Percentiles rank a stretch among this genome's conserved stretches.
Conservation (phyloP, 495 filamentous ascomycete species). For the Penicillium maclennaniae region DNA sequence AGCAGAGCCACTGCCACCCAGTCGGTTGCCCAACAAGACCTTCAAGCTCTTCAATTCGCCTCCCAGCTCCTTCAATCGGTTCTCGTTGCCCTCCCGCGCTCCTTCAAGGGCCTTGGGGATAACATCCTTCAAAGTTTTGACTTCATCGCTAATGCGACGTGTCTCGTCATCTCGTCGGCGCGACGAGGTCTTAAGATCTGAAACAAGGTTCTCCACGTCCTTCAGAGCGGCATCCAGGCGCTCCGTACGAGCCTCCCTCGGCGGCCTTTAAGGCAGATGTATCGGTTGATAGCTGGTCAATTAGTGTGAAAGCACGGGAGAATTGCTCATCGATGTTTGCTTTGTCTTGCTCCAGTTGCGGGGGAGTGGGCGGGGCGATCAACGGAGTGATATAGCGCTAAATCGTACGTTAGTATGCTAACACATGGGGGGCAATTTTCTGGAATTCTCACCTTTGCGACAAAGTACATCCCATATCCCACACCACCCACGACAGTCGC, state of each 20-base stretch:
- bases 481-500: conserved; percentile 85
- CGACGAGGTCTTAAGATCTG: conserved; percentile 73
- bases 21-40: conserved; percentile 74
- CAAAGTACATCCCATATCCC: conserved; percentile 78
- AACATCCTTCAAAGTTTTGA: conserved; percentile 72
- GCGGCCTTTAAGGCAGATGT: conserved; percentile 80
- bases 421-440: neutral
- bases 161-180: conserved; percentile 79
- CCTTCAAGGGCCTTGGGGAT: conserved; percentile 85
- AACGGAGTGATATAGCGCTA: conserved; percentile 87
- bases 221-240: conserved; percentile 76
- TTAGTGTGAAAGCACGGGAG: conserved; percentile 80
- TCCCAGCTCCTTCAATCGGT: conserved; percentile 76
- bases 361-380: conserved; percentile 88
- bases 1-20: conserved; percentile 48
- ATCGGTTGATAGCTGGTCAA: conserved; percentile 88
- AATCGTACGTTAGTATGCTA: neutral
- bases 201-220: conserved; percentile 79
- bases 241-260: conserved; percentile 77
- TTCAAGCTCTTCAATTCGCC: conserved; percentile 90
- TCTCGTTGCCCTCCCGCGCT: conserved; percentile 80
- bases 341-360: conserved; percentile 91
- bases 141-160: conserved; percentile 78
- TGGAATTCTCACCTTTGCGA: conserved; percentile 64
- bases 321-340: conserved; percentile 86